Evolutionary conservation across 2,329 filamentous ascomycete genomes (phyloP).

Genomic region (Fonsecaea pugnacius): DNA sequence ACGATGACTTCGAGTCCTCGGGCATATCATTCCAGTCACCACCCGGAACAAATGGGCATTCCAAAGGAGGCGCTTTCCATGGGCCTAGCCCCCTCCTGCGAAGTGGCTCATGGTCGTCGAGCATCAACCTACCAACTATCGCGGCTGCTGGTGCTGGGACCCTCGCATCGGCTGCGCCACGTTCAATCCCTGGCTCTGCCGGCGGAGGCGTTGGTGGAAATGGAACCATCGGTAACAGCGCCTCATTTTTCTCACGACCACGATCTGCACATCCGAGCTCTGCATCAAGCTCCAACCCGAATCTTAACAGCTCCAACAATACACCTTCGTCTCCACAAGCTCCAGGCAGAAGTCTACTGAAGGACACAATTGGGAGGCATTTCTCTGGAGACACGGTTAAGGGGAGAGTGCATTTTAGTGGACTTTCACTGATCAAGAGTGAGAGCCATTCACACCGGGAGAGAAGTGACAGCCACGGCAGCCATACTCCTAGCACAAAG

Average conservation of each 20-base stretch:
- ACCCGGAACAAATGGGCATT: conserved; percentile 22
- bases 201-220: background rate
- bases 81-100: conserved; percentile 27
- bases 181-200: conserved; percentile 7
- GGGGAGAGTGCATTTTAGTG: conserved; percentile 31
- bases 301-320: conserved; percentile 5
- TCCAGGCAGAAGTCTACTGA: conserved; percentile 26
- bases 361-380: conserved; percentile 35
- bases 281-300: background rate
- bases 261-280: conserved; percentile 10
- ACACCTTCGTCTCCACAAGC: conserved; percentile 21
- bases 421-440: conserved; percentile 25
- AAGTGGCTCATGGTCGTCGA: conserved; percentile 26
- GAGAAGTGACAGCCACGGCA: conserved; percentile 29
- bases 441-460: conserved; percentile 38
- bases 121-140: conserved; percentile 17
- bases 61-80: conserved; percentile 21
- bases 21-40: conserved; percentile 35
- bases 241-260: conserved; percentile 5
- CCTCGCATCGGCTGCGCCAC: background rate
- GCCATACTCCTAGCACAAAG: conserved; percentile 27
- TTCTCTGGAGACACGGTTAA: conserved; percentile 33
- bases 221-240: background rate
- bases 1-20: conserved; percentile 34
- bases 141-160: background rate